Base-by-base conservation (phyloP, 768 basidiomycete genomes). In the Lepiota subincarnata region DNA sequence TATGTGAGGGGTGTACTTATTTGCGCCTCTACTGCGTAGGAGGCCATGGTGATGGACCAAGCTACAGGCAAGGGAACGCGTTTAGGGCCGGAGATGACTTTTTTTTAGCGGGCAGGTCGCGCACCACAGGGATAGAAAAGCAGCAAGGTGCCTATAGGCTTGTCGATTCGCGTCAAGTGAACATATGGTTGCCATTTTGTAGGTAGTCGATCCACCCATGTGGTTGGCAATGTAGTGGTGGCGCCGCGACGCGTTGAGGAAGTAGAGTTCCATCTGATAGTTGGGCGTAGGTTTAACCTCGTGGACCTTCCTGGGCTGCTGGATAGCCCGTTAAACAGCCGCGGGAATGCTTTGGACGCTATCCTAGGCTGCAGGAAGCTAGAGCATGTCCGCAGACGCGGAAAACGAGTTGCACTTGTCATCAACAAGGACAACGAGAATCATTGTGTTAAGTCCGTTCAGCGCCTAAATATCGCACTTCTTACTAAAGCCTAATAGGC, bases 11-110 rank as follows among this genome's bases (percentile, higher is more conserved):
- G 89, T 0, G 76, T 79, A 1, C 81, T 78, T 42, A 79, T 73
- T 0, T 93, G 89, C 4, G 80, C 73, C 18, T 85, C 74, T 6
- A 83, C 70, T 10, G 90, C 86, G 61, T 94, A 95, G 1, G 91
- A 84, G 0, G 93, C 93, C 90, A 99, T 96, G 6, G 92, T 91
- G 63, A 99, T 97, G 8, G 93, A 92, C 97, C 97, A 99, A 6
- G 94, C 97, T 99, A 59, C 11, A 24, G 18, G n/a, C 28, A 52
- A 37, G 48, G 11, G 14, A 28, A 48, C n/a, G 35, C 53, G 37
- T 50, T 49, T 36, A 48, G 39, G 43, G 31, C n/a, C 11, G n/a
- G 24, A 40, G n/a, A 35, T 44, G 34, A 35, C 10, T 31, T 31
- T 28, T 28, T 36, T 6, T 39, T 13, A 16, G 12, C 22, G 52